phyloP scores from a whole-genome alignment of 116 monocot species.

The Iris pallida region DNA sequence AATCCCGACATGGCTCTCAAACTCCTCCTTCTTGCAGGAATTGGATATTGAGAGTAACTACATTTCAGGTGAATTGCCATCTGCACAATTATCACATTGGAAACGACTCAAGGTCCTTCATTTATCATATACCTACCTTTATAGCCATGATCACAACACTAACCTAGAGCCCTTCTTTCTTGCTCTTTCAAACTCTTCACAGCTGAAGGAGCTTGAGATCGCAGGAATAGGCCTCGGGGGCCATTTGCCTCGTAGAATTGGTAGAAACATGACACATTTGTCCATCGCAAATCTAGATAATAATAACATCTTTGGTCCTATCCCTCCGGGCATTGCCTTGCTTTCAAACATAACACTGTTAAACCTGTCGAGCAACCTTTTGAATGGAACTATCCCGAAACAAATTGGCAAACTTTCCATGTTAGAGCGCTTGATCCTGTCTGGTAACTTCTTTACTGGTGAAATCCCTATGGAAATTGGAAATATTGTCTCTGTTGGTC shows the following conservation, averaged over 20 bases:
- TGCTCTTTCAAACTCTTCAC: constrained; percentile 30
- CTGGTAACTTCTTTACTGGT: constrained; percentile 22
- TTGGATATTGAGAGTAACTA: constrained; percentile 31
- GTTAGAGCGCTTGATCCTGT: constrained; percentile 22
- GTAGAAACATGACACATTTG: constrained; percentile 10
- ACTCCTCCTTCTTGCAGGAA: constrained; percentile 6
- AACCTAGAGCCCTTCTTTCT: constrained; percentile 32
- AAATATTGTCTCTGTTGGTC: constrained; percentile 22
- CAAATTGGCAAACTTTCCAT: constrained; percentile 14
- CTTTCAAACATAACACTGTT: constrained; percentile 27
- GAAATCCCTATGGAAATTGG: constrained; percentile 14
- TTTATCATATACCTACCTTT: constrained; percentile 22
- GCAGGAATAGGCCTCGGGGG: constrained; percentile 24
- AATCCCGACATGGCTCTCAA: constrained; percentile 35
- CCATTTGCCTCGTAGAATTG: constrained; percentile 14
- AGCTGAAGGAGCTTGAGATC: constrained; percentile 25
- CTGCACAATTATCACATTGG: constrained; percentile 13
- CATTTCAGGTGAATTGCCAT: constrained; percentile 28
- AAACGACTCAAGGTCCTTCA: constrained; percentile 18
- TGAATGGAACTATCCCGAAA: constrained; percentile 24
- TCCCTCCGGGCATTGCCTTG: constrained; percentile 25
- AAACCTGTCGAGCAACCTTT: constrained; percentile 37
- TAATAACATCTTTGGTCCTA: constrained; percentile 28
- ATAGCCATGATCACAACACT: constrained; percentile 24
- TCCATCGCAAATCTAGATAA: constrained; percentile 16